phyloP scores from a whole-genome alignment of 352 stramenopile genomes.

The Phytopythium chamaehyphon region DNA sequence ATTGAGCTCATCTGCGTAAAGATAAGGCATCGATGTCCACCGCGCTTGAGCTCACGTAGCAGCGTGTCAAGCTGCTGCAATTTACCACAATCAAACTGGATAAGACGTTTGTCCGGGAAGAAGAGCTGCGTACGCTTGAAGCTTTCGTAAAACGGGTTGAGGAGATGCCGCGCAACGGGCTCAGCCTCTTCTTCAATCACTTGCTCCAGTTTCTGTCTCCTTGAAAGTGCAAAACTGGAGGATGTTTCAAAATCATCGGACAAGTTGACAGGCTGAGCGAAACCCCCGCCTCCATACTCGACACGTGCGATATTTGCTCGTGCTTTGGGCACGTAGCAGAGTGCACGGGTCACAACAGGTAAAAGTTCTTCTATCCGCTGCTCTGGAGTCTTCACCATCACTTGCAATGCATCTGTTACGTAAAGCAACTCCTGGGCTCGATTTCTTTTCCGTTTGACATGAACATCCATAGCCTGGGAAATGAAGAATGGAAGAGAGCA shows the following conservation, averaged over 20 bases:
- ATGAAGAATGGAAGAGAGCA: constrained; percentile 68
- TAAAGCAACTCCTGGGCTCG: constrained; percentile 10
- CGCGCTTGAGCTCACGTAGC: constrained; percentile 94
- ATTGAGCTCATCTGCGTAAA: constrained; percentile 99
- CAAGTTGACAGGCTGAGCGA: constrained; percentile 15
- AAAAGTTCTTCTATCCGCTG: constrained; percentile 38
- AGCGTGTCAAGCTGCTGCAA: constrained; percentile 89
- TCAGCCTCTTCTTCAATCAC: constrained; percentile 15
- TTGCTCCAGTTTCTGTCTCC: constrained; percentile 16
- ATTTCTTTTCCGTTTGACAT: constrained; percentile 22
- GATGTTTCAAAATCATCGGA: not conserved
- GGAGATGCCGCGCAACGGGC: constrained; percentile 30
- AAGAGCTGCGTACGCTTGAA: constrained; percentile 87
- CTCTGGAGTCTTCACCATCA: constrained; percentile 42
- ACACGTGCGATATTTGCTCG: constrained; percentile 35
- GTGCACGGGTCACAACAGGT: constrained; percentile 48
- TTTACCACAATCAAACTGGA: constrained; percentile 97
- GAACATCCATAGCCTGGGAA: constrained; percentile 67
- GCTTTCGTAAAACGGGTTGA: constrained; percentile 46
- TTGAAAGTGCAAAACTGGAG: constrained; percentile 37
- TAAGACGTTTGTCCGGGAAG: constrained; percentile 97
- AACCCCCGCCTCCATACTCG: constrained; percentile 35
- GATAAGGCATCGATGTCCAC: constrained; percentile 93
- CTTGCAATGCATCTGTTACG: constrained; percentile 33
- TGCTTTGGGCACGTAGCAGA: constrained; percentile 76